Evolutionary conservation across 495 filamentous ascomycete genomes (phyloP), one percentile per base, ranked within the genome.

Genomic region (Hamigera avellanea): DNA sequence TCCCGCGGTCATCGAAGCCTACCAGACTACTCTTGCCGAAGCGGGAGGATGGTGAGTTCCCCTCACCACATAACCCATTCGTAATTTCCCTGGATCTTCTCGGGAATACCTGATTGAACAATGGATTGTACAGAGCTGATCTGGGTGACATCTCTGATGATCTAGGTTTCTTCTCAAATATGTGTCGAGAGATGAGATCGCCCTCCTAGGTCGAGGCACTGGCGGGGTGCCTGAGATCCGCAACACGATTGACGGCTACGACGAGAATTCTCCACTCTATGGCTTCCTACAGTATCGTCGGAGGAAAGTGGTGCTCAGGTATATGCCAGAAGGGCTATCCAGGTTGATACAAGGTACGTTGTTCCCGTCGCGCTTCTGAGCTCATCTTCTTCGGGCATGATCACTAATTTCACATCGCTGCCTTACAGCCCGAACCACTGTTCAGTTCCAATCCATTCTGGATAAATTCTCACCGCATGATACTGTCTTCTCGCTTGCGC

Each of bases 121-220:
- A n/a, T n/a, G n/a, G n/a, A n/a, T n/a, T n/a, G n/a, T n/a, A n/a
- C n/a, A n/a, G n/a, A n/a, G n/a, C n/a, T n/a, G n/a, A n/a, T n/a
- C n/a, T n/a, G n/a, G n/a, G n/a, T n/a, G n/a, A n/a, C n/a, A n/a
- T n/a, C n/a, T n/a, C n/a, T 40, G 19, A 19, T 34, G 34, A 10
- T 41, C 33, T 44, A 96, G 91, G 91, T 87, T 98, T 57, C 75
- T 96, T 39, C 77, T 96, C 40, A 88, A 91, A 50, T 98, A 98
- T 55, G 69, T 73, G 30, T 80, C 83, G 42, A 79, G 91, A 50
- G 91, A 96, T 65, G 85, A 88, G 47, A 74, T 96, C 14, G 78
- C 84, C 43, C 63, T 96, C 17, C 68, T 88, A 14, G 75, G 70
- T 27, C 75, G 73, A 39, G 91, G 93, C 25, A 83, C 64, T 49